Evolutionary conservation across 306 rosid species (phyloP).

Genomic region (Sesbania bispinosa): DNA sequence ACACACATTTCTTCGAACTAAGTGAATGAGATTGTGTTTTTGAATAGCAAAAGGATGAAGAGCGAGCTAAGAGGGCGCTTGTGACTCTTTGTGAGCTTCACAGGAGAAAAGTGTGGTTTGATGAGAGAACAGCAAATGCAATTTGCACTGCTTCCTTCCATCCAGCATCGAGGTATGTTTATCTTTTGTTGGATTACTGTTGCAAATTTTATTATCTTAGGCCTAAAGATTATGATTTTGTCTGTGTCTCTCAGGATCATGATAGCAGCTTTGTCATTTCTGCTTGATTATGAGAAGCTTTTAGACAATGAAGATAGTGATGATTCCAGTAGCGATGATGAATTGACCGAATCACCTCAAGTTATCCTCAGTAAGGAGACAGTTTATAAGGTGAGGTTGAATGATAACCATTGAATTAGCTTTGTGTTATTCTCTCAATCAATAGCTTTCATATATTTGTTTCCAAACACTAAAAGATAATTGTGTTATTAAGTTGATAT

Average conservation of each 20-base stretch:
- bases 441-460: background rate
- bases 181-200: background rate
- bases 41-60: conserved; percentile 75
- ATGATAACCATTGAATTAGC: background rate
- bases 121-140: conserved; percentile 90
- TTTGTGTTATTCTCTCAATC: background rate
- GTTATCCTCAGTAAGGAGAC: conserved; percentile 55
- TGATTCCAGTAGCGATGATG: conserved; percentile 63
- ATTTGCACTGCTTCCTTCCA: conserved; percentile 78
- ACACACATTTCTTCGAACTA: background rate
- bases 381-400: conserved; percentile 65
- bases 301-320: conserved; percentile 68
- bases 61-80: conserved; percentile 65
- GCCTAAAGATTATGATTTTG: background rate
- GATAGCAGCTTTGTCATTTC: conserved; percentile 72
- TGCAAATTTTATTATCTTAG: background rate
- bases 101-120: conserved; percentile 73
- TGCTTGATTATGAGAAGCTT: conserved; percentile 89
- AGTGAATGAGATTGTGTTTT: conserved; percentile 6
- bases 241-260: conserved; percentile 60
- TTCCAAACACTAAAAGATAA: background rate
- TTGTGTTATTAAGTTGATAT: background rate
- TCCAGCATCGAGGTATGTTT: conserved; percentile 62
- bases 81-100: conserved; percentile 75
- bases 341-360: conserved; percentile 48